A percentile compares a stretch with the other conserved stretches of the same genome.
Evolutionary conservation across 176 grass and related monocot species (phyloP).

Genomic region (Thinopyrum elongatum): DNA sequence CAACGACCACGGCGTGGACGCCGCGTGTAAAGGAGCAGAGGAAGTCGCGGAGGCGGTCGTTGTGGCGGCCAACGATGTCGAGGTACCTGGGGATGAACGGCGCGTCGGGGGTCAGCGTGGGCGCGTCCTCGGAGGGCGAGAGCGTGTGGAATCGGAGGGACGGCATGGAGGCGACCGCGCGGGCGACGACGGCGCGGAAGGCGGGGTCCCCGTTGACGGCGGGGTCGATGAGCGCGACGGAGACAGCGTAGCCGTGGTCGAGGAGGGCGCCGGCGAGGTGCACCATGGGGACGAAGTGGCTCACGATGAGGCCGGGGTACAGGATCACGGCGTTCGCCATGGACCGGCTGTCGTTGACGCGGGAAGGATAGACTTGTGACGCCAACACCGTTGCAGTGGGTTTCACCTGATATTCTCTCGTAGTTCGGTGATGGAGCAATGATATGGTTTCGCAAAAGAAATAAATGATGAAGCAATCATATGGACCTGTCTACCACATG

Average conservation of each 20-base stretch:
- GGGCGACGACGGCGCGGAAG: slow-evolving; percentile 11
- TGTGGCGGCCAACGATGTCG: slow-evolving; percentile 19
- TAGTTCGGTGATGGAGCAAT: too few species aligned
- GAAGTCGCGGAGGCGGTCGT: slow-evolving; percentile 11
- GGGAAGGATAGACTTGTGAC: neutral
- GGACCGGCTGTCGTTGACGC: neutral
- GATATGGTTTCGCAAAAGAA: too few species aligned
- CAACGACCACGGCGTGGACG: slow-evolving; percentile 36
- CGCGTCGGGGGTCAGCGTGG: neutral
- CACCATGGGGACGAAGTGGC: slow-evolving; percentile 53
- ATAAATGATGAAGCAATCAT: too few species aligned
- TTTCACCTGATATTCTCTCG: too few species aligned
- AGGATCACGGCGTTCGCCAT: slow-evolving; percentile 30
- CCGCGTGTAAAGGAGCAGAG: slow-evolving; percentile 19
- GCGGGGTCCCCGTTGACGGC: neutral
- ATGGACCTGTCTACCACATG: too few species aligned
- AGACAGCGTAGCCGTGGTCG: slow-evolving; percentile 12
- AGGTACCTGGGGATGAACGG: neutral
- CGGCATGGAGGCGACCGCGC: slow-evolving; percentile 23
- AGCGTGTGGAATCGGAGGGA: slow-evolving; percentile 39
- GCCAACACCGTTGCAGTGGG: too few species aligned
- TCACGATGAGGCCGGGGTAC: slow-evolving; percentile 16
- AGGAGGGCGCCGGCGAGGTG: slow-evolving; percentile 33
- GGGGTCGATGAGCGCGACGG: slow-evolving; percentile 37
- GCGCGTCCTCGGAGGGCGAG: neutral